Base-by-base conservation (phyloP, 2,329 filamentous ascomycete species). In the Zelopaecilomyces penicillatus region DNA sequence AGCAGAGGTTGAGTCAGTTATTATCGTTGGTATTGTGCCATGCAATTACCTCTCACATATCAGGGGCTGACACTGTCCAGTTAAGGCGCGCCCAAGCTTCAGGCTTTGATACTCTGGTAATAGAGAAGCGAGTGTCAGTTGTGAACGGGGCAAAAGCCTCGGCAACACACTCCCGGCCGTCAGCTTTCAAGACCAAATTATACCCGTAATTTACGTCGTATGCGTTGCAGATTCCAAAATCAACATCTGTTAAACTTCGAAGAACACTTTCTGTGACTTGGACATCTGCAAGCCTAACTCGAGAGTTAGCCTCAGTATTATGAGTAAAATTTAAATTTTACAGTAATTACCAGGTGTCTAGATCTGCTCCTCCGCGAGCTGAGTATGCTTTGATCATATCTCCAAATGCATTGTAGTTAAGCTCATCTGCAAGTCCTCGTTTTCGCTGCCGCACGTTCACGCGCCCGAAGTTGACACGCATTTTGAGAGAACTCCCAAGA, bases 1-100 rank as follows among this genome's bases (percentile, higher is more conserved):
- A 19, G 19, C 19, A 19, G 19, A 19, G 19, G 19, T 19, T 19
- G 19, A 19, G 19, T 19, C 19, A 19, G 19, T 19, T 19, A 19
- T 19, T 19, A 19, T 19, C 19, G 19, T 19, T 19, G 19, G 19
- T 19, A 19, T 19, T 19, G 19, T 19, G 19, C 19, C 19, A 19
- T 19, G 19, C 19, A 19, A 19, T 19, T 19, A 27, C n/a, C 11
- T 50, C 54, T 45, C 48, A 64, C 64, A 60, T 64, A 31, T 66
- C 65, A 10, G 65, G 65, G 5, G 63, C 59, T 28, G 54, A 54
- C 28, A 64, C 41, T 4, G 53, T 59, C 61, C 65, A 65, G 44
- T 61, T 57, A 28, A 65, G 42, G 10, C 53, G 55, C 4, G 51
- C 45, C 46, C 49, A 53, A 6, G 37, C 37, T 40, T 58, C 59